Base-by-base conservation (phyloP, 2,329 filamentous ascomycete genomes). In the Nemania abortiva region DNA sequence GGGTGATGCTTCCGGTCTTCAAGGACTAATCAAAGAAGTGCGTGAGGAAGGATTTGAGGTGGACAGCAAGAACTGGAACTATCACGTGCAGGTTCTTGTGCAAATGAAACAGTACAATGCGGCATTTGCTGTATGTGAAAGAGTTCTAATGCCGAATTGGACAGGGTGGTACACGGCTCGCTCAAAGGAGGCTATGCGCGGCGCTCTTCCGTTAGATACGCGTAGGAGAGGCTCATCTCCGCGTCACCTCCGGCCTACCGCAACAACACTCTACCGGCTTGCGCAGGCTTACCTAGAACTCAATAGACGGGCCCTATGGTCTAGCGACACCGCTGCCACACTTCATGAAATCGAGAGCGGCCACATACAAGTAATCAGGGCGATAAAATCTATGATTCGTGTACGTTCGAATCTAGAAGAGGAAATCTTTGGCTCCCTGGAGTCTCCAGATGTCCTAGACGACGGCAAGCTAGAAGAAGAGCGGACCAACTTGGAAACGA, bases 31-130 rank as follows among this genome's bases (percentile, higher is more conserved):
- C 31, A 79, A 84, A 24, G 79, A 86, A n/a, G 82, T 95, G 11
- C 82, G 88, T 9, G 77, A 79, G 1, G 84, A 86, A 49, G 95
- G 95, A 11, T 98, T 95, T 82, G 82, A 84, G 31, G 81, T 98
- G 66, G 91, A 93, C 76, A 90, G 88, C 77, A 87, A 86, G 74
- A 94, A 93, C 73, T 97, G 94, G 94, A 96, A 97, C 77, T 85
- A 87, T 59, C 90, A 92, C 72, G 86, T 97, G 64, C 88, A 91
- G 74, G 81, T 86, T 59, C 88, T 98, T 31, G 88, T 89, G 27
- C 82, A 84, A 15, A 84, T 89, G 63, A 85, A 86, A 54, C 84
- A 86, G 54, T 86, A 87, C 74, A 81, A 88, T 56, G 84, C 91
- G 22, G 94, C 94, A 45, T 97, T 96, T 80, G 77, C 82, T 24